These are phyloP conservation scores for Curvularia verruculosa DNA, from an alignment of 2,329 filamentous ascomycete genomes.

Conservation along the genomic window DNA sequence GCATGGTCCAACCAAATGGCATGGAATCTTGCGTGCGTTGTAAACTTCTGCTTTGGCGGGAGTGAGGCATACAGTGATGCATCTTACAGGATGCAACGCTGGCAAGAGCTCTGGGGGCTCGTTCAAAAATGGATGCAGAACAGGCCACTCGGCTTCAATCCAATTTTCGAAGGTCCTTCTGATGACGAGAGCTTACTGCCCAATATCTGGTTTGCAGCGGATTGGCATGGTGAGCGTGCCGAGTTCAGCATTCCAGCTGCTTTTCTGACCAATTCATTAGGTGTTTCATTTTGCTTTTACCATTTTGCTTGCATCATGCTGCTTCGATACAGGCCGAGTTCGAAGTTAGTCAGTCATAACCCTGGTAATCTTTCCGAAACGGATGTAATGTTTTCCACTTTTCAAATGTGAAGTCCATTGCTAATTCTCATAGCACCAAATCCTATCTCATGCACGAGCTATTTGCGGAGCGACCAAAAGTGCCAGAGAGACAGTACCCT, in stretches of 20 bases:
- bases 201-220: constrained; percentile 37
- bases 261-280: constrained; percentile 17
- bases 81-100: constrained; percentile 18
- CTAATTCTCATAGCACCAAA: constrained; percentile 22
- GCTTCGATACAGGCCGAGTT: constrained; percentile 39
- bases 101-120: constrained; percentile 33
- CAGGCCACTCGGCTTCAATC: constrained; percentile 35
- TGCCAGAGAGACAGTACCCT: constrained; percentile 31
- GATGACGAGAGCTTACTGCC: constrained; percentile 26
- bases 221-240: constrained; percentile 37
- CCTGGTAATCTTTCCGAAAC: constrained; percentile 23
- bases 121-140: constrained; percentile 33
- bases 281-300: constrained; percentile 34
- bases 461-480: constrained; percentile 38
- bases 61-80: constrained; percentile 20
- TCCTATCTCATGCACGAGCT: constrained; percentile 33
- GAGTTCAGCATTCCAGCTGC: no score
- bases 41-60: constrained; percentile 41
- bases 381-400: constrained; percentile 25
- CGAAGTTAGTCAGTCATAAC: constrained; percentile 35
- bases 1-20: constrained; percentile 44
- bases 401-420: neutral
- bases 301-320: constrained; percentile 41
- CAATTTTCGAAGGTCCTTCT: constrained; percentile 34
- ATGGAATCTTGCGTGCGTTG: constrained; percentile 39